A percentile compares a stretch with the other conserved stretches of the same genome.
These are phyloP conservation scores for Narthecium ossifragum DNA, from an alignment of 106 monocot species.

Conservation along the genomic window DNA sequence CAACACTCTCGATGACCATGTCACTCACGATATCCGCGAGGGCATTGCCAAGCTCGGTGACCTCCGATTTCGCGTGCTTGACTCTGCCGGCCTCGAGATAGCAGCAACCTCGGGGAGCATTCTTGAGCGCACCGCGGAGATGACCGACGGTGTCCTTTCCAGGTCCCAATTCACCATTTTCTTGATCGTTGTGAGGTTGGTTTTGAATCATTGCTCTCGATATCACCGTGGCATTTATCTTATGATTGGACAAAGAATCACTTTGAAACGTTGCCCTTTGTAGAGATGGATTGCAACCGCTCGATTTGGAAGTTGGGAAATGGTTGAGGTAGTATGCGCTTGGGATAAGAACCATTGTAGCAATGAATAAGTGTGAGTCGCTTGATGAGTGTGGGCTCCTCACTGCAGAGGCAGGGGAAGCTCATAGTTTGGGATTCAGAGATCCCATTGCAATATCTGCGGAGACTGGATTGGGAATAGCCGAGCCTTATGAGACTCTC, in stretches of 20 bases:
- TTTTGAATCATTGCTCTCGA: slow-evolving; percentile 5
- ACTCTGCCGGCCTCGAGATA: slow-evolving; percentile 90
- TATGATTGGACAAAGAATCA: too few species aligned
- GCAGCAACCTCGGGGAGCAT: slow-evolving; percentile 80
- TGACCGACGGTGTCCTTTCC: slow-evolving; percentile 68
- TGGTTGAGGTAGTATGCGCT: slow-evolving; percentile 90
- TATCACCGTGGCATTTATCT: too few species aligned
- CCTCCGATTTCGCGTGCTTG: slow-evolving; percentile 86
- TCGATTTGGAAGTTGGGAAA: slow-evolving; percentile 86
- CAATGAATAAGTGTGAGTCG: slow-evolving; percentile 94
- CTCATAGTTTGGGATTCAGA: slow-evolving; percentile 81
- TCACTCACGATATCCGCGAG: slow-evolving; percentile 87
- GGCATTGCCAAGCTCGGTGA: slow-evolving; percentile 92
- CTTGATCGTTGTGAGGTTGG: slow-evolving; percentile 89
- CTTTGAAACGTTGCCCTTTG: neutral
- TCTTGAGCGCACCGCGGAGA: slow-evolving; percentile 63
- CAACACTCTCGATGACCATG: slow-evolving; percentile 89
- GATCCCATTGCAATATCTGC: slow-evolving; percentile 98
- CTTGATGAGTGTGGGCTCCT: slow-evolving; percentile 72
- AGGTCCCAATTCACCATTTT: slow-evolving; percentile 81
- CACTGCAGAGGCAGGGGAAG: slow-evolving; percentile 67
- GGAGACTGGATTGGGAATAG: slow-evolving; percentile 94
- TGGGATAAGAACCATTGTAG: slow-evolving; percentile 57
- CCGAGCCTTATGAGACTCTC: slow-evolving; percentile 83
- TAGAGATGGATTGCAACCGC: slow-evolving; percentile 90